Evolutionary conservation across 306 rosid genomes (phyloP), one percentile per base, ranked within the genome.

Genomic region (Trichosanthes truncata): DNA sequence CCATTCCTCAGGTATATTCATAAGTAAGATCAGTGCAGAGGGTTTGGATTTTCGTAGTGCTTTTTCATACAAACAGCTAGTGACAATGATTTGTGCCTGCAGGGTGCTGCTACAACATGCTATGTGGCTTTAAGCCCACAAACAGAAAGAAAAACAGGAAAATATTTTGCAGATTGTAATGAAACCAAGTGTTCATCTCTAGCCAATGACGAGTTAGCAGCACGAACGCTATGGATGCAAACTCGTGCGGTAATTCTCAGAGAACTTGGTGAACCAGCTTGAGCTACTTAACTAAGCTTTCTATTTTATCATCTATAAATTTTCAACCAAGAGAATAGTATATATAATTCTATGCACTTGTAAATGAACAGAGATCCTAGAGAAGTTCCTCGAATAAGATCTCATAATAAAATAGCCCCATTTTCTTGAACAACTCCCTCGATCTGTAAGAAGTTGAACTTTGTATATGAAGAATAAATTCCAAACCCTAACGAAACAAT

Each of bases 61-160:
- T 33, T 60, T 26, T 15, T 29, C 69, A 62, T 62, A 29, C 43
- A 61, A 29, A 62, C 69, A 33, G 43, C 21, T 62, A 31, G 21
- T 12, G 35, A 31, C 41, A 33, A 31, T 14, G 40, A 33, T 17
- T 33, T 33, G 41, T 33, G 43, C 23, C 0, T 13, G 25, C 85
- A 92, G 92, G 98, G 97, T 74, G 98, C 98, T 72, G 86, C 98
- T 17, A 94, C 97, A 2, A 82, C 97, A 0, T 94, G 98, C 81
- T 92, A 88, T 82, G 97, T 94, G 43, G 98, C 97, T 55, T 66
- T 94, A 61, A 91, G 97, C 81, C 87, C 81, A 75, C 65, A 92
- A 62, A 82, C 73, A 65, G 97, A 92, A 60, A 94, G 89, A 12
- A 79, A 84, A 63, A 91, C 84, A 57, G 97, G 98, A 52, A 89